phyloP scores from a whole-genome alignment of 495 filamentous ascomycete genomes.

The Annulohypoxylon stygium region DNA sequence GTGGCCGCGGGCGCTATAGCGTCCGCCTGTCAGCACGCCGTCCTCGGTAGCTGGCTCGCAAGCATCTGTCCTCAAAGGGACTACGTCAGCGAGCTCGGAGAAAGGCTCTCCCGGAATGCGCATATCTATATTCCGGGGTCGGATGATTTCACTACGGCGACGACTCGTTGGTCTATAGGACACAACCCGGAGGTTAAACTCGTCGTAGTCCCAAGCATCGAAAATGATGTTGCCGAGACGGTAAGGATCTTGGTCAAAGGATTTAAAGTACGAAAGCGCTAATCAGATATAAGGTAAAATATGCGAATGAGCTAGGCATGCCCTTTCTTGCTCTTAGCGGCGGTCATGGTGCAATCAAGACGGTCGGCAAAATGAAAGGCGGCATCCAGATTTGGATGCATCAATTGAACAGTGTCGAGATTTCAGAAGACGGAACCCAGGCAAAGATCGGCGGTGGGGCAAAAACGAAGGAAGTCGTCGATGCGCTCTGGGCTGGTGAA shows the following conservation, averaged over 20 bases:
- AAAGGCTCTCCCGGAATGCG: conserved; percentile 57
- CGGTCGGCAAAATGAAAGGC: conserved; percentile 55
- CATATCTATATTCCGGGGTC: conserved; percentile 62
- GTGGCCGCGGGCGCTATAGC: conserved; percentile 21
- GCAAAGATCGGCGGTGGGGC: conserved; percentile 65
- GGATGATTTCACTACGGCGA: conserved; percentile 55
- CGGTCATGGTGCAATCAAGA: conserved; percentile 57
- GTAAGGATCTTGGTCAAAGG: conserved; percentile 48
- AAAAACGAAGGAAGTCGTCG: conserved; percentile 45
- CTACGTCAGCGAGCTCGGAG: conserved; percentile 17
- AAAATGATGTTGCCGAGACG: conserved; percentile 64
- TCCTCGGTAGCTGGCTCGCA: conserved; percentile 1
- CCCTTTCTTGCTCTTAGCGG: conserved; percentile 61
- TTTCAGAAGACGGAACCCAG: conserved; percentile 58
- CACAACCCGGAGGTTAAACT: conserved; percentile 59
- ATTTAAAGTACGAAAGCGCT: not conserved
- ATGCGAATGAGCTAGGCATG: conserved; percentile 56
- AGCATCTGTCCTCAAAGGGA: conserved; percentile 13
- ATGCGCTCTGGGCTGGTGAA: conserved; percentile 48
- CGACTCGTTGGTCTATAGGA: conserved; percentile 59
- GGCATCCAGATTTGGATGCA: conserved; percentile 62
- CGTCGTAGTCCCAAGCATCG: conserved; percentile 63
- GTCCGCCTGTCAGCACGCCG: conserved; percentile 16
- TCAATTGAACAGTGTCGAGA: conserved; percentile 55
- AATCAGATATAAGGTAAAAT: conserved; percentile 47